Base-by-base conservation (phyloP, 2,329 filamentous ascomycete species). In the Kalmusia sp. region DNA sequence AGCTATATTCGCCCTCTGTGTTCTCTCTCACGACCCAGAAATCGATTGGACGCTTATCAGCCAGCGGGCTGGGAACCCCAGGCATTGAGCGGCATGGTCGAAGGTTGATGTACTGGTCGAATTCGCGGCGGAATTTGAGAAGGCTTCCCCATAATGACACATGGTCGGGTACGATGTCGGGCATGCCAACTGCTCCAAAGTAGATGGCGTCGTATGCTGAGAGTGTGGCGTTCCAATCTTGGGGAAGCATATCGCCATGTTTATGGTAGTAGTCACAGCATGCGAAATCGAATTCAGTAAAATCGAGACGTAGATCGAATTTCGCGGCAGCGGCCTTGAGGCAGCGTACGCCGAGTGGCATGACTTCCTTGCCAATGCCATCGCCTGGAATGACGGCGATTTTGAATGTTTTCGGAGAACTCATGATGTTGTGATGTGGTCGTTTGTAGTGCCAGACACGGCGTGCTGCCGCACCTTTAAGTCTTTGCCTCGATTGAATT, bases 301-400 rank as follows among this genome's bases (percentile, higher is more conserved):
- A 53, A 4, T 48, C 35, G 33, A 49, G 38, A 14, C 7, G 33
- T 6, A 46, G 38, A 11, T 24, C 28, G 19, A 31, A 28, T 9
- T 12, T 27, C 15, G 25, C 30, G 8, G 54, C 45, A 3, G 46
- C 39, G n/a, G 48, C 52, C 9, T 48, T 28, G 11, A 52, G 45
- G 12, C 31, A 49, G 21, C 39, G 44, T 21, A 41, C 17, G 38
- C 38, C 45, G 14, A 34, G 15, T 31, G 40, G 46, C 47, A 37
- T 51, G 30, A 57, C 43, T 46, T 57, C 51, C 4, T 15, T 43
- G 25, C 54, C 54, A 30, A 57, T 57, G 40, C 54, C 51, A 34
- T 57, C 54, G 24, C 54, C 54, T 12, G 54, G 39, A 17, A 56
- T 56, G 12, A 52, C 39, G 12, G 49, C 54, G 33, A 56, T 51